Percentiles rank a stretch among this genome's conserved stretches.
phyloP scores from a whole-genome alignment of 2,329 filamentous ascomycete species.

The Pseudogymnoascus sp. region DNA sequence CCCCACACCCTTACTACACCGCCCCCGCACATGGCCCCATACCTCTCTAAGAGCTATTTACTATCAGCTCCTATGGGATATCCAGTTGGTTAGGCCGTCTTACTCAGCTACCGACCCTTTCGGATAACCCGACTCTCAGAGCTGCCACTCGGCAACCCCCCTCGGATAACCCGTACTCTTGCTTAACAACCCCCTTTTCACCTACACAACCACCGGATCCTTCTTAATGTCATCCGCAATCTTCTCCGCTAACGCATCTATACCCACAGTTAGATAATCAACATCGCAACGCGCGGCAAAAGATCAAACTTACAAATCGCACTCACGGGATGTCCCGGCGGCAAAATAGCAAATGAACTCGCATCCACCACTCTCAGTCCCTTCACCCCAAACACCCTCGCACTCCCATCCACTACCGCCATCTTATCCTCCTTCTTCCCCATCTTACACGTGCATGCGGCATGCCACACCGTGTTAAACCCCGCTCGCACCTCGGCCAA shows the following conservation, averaged over 20 bases:
- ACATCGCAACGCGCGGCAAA: not conserved
- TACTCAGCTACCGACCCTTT: too few species aligned
- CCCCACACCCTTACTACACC: not conserved
- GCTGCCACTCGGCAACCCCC: not conserved
- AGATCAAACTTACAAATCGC: conserved; percentile 30
- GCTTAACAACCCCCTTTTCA: not conserved
- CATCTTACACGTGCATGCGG: conserved; percentile 16
- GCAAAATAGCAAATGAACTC: conserved; percentile 18
- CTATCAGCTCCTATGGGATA: not conserved
- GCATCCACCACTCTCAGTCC: conserved; percentile 16
- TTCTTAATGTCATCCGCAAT: conserved; percentile 28
- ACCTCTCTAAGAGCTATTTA: not conserved
- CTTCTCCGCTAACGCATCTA: conserved; percentile 38
- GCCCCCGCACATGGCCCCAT: not conserved
- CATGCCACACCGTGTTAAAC: conserved; percentile 8
- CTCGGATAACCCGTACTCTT: not conserved
- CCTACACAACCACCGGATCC: conserved; percentile 1
- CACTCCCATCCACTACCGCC: conserved; percentile 15
- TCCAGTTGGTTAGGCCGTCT: too few species aligned
- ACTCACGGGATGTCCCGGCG: conserved; percentile 36
- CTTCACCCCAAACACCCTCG: conserved; percentile 14
- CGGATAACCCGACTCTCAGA: not conserved
- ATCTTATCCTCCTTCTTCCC: conserved; percentile 13
- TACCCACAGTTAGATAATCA: not conserved
- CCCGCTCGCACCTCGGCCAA: conserved; percentile 9